Base-by-base conservation (phyloP, 305 asterid species). In the Fraxinus ornus region DNA sequence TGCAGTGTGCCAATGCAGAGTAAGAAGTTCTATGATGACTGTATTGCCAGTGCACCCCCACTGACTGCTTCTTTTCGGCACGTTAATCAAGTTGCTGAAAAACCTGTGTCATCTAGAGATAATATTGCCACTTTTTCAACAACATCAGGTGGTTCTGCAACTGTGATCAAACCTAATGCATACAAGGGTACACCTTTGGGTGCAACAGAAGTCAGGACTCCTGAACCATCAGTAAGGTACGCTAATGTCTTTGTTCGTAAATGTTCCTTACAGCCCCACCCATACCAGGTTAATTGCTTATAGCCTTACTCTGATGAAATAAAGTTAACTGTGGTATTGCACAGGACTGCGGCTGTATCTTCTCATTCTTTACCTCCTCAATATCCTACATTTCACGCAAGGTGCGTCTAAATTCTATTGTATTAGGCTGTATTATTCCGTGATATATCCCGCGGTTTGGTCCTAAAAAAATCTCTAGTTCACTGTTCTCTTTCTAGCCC, bases 31-130 rank as follows among this genome's bases (percentile, higher is more conserved):
- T 39, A 62, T 28, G 87, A 87, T 39, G 85, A 86, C 19, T 93
- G 85, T 81, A 80, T 77, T 81, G 98, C 99, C 9, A 94, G 98
- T 87, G 99, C 98, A 44, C 98, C 98, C 4, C 99, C 97, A 0
- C 30, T 95, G 80, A 60, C 80, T 62, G 86, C 87, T 62, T 84
- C 91, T 36, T 79, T 78, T 77, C 78, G 79, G 64, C 84, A 77
- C 21, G 49, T 64, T 32, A 83, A 89, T 83, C 88, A 47, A 86
- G 89, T 82, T 87, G 71, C 90, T 78, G 90, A 84, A 74, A 90
- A 83, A 72, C 36, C 15, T 84, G 72, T 79, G 21, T 44, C 33
- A 35, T 77, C 79, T 78, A 83, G 81, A 87, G 87, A 86, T 49
- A 86, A 87, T 79, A 73, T 73, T 37, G 84, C 79, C 66, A 49